Evolutionary conservation across 495 filamentous ascomycete genomes (phyloP).

Genomic region (Daldinia childiae): DNA sequence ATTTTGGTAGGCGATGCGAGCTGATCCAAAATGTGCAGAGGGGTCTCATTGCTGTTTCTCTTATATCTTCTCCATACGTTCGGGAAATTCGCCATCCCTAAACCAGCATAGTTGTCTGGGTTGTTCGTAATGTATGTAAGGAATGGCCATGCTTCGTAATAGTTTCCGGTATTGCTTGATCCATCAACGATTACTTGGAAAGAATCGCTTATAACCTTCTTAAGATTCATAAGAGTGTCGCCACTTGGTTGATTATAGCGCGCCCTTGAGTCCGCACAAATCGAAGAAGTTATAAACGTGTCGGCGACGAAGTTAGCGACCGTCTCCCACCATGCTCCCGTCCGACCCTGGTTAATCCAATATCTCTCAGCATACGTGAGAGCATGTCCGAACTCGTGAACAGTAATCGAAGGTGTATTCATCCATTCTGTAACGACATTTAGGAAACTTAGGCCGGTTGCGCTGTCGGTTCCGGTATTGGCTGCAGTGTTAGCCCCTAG

Average conservation of each 20-base stretch:
- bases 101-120: constrained; percentile 52
- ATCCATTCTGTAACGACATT: constrained; percentile 55
- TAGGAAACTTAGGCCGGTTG: constrained; percentile 50
- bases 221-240: constrained; percentile 53
- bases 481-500: constrained; percentile 53
- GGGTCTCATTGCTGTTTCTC: constrained; percentile 56
- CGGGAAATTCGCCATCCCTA: constrained; percentile 50
- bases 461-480: constrained; percentile 50
- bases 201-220: constrained; percentile 55
- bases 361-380: constrained; percentile 53
- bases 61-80: constrained; percentile 55
- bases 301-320: constrained; percentile 59
- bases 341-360: constrained; percentile 56
- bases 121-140: constrained; percentile 55
- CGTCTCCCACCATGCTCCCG: constrained; percentile 60
- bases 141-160: constrained; percentile 55
- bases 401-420: constrained; percentile 49
- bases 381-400: constrained; percentile 59
- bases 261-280: constrained; percentile 46
- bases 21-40: constrained; percentile 53
- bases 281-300: constrained; percentile 52
- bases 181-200: constrained; percentile 58
- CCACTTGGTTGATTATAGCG: constrained; percentile 47
- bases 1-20: constrained; percentile 44
- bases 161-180: constrained; percentile 47